Evolutionary conservation across 805 yeast species (phyloP).

Genomic region (Lachancea waltii): DNA sequence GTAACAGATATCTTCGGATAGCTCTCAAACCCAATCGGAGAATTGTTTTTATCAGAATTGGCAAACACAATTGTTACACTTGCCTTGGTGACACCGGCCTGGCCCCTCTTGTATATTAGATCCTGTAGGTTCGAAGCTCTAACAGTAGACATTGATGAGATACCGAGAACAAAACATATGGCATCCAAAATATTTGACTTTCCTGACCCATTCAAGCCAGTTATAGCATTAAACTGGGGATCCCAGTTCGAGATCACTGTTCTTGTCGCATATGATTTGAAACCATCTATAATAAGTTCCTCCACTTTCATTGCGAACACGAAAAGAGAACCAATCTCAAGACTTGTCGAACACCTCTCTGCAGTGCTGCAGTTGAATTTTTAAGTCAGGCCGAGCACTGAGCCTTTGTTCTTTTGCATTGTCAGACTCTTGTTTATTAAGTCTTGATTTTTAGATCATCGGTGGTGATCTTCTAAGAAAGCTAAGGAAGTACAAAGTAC

Average conservation of each 20-base stretch:
- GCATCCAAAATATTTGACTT: conserved; percentile 95
- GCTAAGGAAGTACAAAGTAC: no score
- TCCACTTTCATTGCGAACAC: conserved; percentile 68
- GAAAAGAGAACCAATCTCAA: background rate
- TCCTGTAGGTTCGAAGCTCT: conserved; percentile 92
- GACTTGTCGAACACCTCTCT: background rate
- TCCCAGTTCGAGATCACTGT: conserved; percentile 97
- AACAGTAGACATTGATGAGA: conserved; percentile 89
- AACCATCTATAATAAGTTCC: conserved; percentile 93
- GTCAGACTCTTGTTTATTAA: no score
- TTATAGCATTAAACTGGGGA: conserved; percentile 91
- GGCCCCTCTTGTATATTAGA: conserved; percentile 92
- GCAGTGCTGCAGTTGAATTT: background rate
- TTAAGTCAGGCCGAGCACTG: no score
- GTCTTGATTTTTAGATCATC: no score
- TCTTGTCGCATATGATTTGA: conserved; percentile 94
- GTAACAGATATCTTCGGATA: conserved; percentile 80
- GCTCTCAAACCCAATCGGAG: conserved; percentile 85
- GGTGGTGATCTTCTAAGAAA: no score
- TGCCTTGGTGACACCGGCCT: conserved; percentile 96
- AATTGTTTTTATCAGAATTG: conserved; percentile 63
- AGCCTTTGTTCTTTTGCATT: no score
- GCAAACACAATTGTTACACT: conserved; percentile 94
- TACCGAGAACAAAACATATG: conserved; percentile 96
- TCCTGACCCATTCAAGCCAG: conserved; percentile 97